Evolutionary conservation across 1,284 basidiomycete species (phyloP).

Genomic region (Tremellales sp.): DNA sequence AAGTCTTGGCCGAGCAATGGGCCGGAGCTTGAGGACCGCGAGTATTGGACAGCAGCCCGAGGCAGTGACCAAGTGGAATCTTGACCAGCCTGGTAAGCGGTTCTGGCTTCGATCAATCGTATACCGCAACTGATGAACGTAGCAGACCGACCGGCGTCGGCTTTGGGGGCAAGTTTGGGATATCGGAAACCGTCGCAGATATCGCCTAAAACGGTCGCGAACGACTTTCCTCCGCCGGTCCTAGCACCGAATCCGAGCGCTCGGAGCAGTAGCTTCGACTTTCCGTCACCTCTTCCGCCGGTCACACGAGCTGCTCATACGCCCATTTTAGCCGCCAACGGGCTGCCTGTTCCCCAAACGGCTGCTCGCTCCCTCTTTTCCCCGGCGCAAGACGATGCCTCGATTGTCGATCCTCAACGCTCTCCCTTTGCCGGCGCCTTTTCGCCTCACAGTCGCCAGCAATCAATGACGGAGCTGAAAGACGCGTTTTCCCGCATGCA

Average conservation of each 20-base stretch:
- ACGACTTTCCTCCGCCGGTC: neutral
- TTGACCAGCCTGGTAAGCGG: no score
- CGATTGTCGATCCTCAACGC: constrained; percentile 18
- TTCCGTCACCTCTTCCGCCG: no score
- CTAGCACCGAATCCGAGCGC: neutral
- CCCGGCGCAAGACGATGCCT: constrained; percentile 22
- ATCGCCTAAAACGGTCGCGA: neutral
- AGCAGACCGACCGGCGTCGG: no score
- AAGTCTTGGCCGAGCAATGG: neutral
- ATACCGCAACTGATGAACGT: no score
- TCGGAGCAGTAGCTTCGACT: neutral
- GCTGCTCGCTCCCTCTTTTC: constrained; percentile 9
- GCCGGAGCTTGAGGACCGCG: no score
- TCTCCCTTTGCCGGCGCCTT: constrained; percentile 13
- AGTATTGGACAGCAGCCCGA: no score
- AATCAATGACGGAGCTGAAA: constrained; percentile 9
- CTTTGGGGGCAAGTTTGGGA: no score
- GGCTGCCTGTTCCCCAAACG: neutral
- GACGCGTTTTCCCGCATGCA: constrained; percentile 12
- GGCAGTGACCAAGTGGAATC: no score
- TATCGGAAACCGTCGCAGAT: neutral
- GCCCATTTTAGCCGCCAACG: neutral
- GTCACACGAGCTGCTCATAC: constrained; percentile 11
- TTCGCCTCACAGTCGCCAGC: neutral
- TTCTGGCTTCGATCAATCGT: no score